Base-by-base conservation (phyloP, 1,284 basidiomycete species). In the Kalmanozyma brasiliensis region DNA sequence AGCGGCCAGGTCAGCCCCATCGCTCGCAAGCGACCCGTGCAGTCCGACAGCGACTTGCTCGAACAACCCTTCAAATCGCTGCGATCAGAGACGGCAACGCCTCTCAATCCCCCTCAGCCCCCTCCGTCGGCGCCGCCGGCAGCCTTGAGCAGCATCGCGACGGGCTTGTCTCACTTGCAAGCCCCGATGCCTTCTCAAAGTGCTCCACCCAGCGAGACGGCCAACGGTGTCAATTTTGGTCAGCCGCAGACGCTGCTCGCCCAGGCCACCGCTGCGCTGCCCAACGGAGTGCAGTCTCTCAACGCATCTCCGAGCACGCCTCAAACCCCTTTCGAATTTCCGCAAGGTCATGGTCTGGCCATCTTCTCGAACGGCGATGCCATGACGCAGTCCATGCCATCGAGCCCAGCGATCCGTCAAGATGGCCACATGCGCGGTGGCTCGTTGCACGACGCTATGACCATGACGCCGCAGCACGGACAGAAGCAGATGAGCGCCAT, bases 381-480 rank as follows among this genome's bases (percentile, higher is more conserved):
- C 0, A 46, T 53, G 6, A 40, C 55, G 8, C 63, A 67, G 45
- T 58, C 59, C 4, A 72, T 65, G 64, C 57, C 70, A 3, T 61
- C 69, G 8, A 72, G 64, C 23, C 69, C 69, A 6, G 35, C 60
- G n/a, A 22, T 62, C 17, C 63, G 38, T 3, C 63, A 72, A 43
- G 45, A 60, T n/a, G 29, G 49, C n/a, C 69, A 67, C 42, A 49
- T 45, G 45, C 63, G 60, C 30, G 48, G 55, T 17, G 47, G 52
- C n/a, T 72, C 69, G 4, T 19, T 72, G 55, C 69, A 72, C 8
- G 64, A 72, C 29, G 69, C 69, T 17, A 72, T 72, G 69, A 58
- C 58, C 45, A 57, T 60, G 51, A 49, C 69, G 4, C 49, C 57
- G 13, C 57, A 49, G 36, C 33, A 48, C 14, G 48, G 44, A 4